Percentiles rank a stretch among this genome's conserved stretches.
These are phyloP conservation scores for Elsinoe necatrix DNA, from an alignment of 2,329 filamentous ascomycete species.

Conservation along the genomic window DNA sequence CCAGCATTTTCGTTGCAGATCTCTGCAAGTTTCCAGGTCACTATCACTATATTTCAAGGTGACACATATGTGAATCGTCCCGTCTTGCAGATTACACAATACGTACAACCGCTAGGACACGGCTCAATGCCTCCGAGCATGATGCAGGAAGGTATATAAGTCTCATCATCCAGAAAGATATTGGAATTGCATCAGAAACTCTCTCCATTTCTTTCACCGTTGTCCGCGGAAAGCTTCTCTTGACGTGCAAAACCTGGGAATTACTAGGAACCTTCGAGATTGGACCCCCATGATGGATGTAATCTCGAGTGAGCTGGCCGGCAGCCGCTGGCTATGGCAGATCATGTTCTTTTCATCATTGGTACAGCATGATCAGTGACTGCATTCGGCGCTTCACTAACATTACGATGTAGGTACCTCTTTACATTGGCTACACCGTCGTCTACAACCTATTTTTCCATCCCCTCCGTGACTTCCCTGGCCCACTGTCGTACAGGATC, in stretches of 20 bases:
- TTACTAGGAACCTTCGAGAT: background rate
- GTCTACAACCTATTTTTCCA: conserved; percentile 6
- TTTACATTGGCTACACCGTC: background rate
- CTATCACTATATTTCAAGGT: background rate
- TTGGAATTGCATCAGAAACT: no score
- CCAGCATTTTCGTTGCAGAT: background rate
- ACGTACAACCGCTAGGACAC: background rate
- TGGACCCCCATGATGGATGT: no score
- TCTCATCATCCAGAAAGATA: background rate
- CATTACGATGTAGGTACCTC: background rate
- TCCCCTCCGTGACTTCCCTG: background rate
- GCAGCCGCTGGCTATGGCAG: background rate
- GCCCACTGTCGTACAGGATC: background rate
- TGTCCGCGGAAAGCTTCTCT: no score
- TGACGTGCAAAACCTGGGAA: no score
- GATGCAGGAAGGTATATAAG: background rate
- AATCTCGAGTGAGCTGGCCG: background rate
- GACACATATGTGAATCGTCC: background rate
- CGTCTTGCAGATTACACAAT: background rate
- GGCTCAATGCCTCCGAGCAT: background rate
- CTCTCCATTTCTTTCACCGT: no score
- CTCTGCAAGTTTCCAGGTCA: background rate
- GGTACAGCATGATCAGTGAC: background rate
- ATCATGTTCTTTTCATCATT: background rate
- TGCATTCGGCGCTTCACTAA: background rate